phyloP scores from a whole-genome alignment of 768 basidiomycete genomes.

The Terana coerulea region DNA sequence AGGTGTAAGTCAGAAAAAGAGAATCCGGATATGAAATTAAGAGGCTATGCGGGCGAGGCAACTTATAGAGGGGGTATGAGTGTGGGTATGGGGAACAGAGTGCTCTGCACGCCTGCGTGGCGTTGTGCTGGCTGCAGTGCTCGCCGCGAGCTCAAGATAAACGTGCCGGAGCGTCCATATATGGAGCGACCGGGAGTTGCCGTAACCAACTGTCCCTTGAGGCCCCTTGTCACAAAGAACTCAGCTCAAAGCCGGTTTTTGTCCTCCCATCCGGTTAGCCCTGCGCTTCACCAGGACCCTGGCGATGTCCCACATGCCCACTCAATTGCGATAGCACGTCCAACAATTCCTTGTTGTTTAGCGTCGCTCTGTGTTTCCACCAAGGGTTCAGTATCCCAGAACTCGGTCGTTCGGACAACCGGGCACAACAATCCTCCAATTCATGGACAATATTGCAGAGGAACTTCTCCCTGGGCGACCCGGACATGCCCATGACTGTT shows the following conservation, averaged over 20 bases:
- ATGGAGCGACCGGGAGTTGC: not conserved
- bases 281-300: not conserved
- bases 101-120: conserved; percentile 1
- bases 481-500: not conserved
- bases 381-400: not conserved
- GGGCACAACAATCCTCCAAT: not conserved
- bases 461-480: not conserved
- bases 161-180: not conserved
- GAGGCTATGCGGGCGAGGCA: not conserved
- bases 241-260: not conserved
- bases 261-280: not conserved
- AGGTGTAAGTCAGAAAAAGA: not conserved
- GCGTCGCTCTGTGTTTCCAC: not conserved
- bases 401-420: not conserved
- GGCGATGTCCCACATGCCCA: not conserved
- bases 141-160: conserved; percentile 7
- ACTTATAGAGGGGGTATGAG: conserved; percentile 1
- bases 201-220: not conserved
- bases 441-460: too few species aligned
- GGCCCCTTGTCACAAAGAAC: not conserved
- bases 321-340: not conserved
- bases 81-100: not conserved
- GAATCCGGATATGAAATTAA: not conserved
- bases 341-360: not conserved
- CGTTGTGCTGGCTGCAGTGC: not conserved